A percentile compares a stretch with the other conserved stretches of the same genome.
Evolutionary conservation across 2,329 filamentous ascomycete species (phyloP).

Genomic region (Fusarium sp.): DNA sequence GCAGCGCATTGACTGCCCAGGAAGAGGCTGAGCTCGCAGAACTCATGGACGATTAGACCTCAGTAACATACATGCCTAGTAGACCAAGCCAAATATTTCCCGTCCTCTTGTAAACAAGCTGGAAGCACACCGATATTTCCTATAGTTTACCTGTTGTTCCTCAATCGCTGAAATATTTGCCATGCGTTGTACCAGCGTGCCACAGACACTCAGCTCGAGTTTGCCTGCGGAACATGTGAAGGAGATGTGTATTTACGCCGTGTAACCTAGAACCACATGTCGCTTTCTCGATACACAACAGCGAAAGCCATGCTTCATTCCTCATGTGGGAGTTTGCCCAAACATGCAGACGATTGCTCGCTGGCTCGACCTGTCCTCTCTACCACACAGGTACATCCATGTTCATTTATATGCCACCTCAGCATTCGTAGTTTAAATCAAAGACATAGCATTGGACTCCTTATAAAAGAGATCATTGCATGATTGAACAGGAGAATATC

Average conservation of each 20-base stretch:
- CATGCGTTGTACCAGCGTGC: constrained; percentile 19
- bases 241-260: background rate
- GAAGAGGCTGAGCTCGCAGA: constrained; percentile 95
- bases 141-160: background rate
- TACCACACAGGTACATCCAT: constrained; percentile 2
- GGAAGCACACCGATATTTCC: background rate
- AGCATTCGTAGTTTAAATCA: background rate
- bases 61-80: background rate
- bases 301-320: constrained; percentile 29
- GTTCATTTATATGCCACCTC: background rate
- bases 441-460: background rate
- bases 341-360: constrained; percentile 18
- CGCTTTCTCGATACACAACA: constrained; percentile 15
- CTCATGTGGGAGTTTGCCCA: constrained; percentile 2
- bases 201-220: constrained; percentile 37
- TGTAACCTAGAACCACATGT: constrained; percentile 7
- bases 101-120: background rate
- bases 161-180: constrained; percentile 4
- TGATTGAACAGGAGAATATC: constrained; percentile 3
- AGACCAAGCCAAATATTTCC: background rate
- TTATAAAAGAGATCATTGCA: constrained; percentile 2
- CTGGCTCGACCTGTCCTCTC: constrained; percentile 3
- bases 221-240: constrained; percentile 11
- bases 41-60: constrained; percentile 78
- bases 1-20: constrained; percentile 79